These are phyloP conservation scores for Nothophaeocryptopus gaeumannii DNA, from an alignment of 2,329 filamentous ascomycete genomes.

Conservation along the genomic window DNA sequence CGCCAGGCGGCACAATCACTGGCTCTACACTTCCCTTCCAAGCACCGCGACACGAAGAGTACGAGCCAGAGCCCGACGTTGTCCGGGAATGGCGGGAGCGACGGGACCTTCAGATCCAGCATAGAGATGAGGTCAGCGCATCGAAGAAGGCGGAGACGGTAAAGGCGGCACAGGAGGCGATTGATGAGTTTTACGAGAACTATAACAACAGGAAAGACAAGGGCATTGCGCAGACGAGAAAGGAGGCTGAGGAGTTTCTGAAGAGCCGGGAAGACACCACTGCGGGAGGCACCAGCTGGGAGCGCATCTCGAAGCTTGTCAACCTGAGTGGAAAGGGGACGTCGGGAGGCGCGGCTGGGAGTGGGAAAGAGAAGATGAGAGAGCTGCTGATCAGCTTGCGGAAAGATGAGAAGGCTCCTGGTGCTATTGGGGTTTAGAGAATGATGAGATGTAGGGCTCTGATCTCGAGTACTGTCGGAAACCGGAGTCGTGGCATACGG, in stretches of 20 bases:
- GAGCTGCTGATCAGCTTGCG: constrained; percentile 81
- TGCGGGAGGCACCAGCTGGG: constrained; percentile 95
- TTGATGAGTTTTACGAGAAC: constrained; percentile 99
- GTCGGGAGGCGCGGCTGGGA: constrained; percentile 81
- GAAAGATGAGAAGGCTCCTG: constrained; percentile 86
- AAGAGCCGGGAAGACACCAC: constrained; percentile 86
- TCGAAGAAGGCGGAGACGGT: constrained; percentile 81
- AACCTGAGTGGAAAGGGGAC: constrained; percentile 91
- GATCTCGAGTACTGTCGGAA: not conserved
- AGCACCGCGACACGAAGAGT: constrained; percentile 52
- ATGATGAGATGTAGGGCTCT: not conserved
- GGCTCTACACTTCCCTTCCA: constrained; percentile 60
- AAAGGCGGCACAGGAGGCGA: constrained; percentile 85
- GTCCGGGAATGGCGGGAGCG: constrained; percentile 88
- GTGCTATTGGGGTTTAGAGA: constrained; percentile 45
- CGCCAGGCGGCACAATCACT: constrained; percentile 76
- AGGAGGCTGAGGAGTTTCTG: constrained; percentile 91
- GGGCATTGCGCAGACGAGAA: constrained; percentile 78
- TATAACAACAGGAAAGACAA: constrained; percentile 99
- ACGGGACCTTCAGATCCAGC: constrained; percentile 76
- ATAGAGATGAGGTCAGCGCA: constrained; percentile 79
- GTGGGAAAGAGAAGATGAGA: constrained; percentile 93
- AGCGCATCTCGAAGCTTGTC: constrained; percentile 95
- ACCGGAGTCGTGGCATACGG: not conserved
- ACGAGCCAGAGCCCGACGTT: constrained; percentile 84